A percentile compares a stretch with the other conserved stretches of the same genome.
Evolutionary conservation across 768 basidiomycete species (phyloP).

Genomic region (Leccinum olivaceopallidum): DNA sequence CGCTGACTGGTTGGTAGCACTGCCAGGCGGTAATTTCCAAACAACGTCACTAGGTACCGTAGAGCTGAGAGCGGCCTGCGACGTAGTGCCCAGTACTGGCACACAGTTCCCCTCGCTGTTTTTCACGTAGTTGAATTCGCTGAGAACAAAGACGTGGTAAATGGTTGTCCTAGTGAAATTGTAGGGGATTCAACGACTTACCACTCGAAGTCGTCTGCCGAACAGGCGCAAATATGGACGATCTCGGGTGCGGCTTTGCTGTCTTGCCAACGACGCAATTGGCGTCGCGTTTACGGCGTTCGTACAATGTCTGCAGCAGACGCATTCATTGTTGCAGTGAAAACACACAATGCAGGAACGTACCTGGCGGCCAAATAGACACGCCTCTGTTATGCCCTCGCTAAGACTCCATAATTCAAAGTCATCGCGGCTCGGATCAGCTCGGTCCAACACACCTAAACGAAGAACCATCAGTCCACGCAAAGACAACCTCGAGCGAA

Average conservation of each 20-base stretch:
- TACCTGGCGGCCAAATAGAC: slow-evolving; percentile 92
- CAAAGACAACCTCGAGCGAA: slow-evolving; percentile 11
- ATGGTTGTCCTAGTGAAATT: not conserved
- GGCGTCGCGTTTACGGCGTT: slow-evolving; percentile 75
- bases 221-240: slow-evolving; percentile 74
- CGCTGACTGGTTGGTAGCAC: not conserved
- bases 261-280: slow-evolving; percentile 85
- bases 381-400: slow-evolving; percentile 81
- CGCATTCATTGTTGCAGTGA: slow-evolving; percentile 1
- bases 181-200: slow-evolving; percentile 41
- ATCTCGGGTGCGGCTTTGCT: slow-evolving; percentile 51
- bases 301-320: slow-evolving; percentile 73
- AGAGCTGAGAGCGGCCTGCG: slow-evolving; percentile 30
- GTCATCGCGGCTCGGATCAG: slow-evolving; percentile 83
- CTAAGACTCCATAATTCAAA: slow-evolving; percentile 98
- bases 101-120: slow-evolving; percentile 74
- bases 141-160: slow-evolving; percentile 28
- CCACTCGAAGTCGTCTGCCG: slow-evolving; percentile 90
- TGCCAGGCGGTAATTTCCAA: not conserved
- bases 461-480: slow-evolving; percentile 4
- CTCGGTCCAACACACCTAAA: slow-evolving; percentile 64
- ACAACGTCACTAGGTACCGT: not conserved
- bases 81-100: slow-evolving; percentile 64
- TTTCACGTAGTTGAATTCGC: slow-evolving; percentile 90
- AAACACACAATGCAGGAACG: slow-evolving; percentile 6